Evolutionary conservation across 75 land plant genomes (phyloP).

Genomic region (Pinus tabuliformis): DNA sequence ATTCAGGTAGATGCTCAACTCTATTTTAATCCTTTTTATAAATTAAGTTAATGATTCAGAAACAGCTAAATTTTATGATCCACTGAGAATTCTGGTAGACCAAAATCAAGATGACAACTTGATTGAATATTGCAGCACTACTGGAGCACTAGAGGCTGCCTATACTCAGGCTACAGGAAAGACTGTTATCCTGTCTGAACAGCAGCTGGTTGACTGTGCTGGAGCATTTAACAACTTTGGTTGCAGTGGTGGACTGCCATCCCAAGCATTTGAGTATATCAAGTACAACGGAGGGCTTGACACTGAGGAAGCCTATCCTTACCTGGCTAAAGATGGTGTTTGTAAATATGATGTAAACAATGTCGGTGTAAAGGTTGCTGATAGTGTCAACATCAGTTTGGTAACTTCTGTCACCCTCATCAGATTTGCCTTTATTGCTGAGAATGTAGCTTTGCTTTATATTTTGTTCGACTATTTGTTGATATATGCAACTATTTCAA

Average conservation of each 20-base stretch:
- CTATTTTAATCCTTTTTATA: neutral
- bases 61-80: neutral
- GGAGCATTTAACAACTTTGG: slow-evolving; percentile 88
- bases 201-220: slow-evolving; percentile 98
- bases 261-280: slow-evolving; percentile 98
- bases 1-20: slow-evolving; percentile 59
- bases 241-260: slow-evolving; percentile 93
- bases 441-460: too few species aligned
- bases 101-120: neutral
- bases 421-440: neutral
- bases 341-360: slow-evolving; percentile 68
- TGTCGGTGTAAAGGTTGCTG: slow-evolving; percentile 75
- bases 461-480: too few species aligned
- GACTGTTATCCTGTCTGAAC: slow-evolving; percentile 83
- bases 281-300: slow-evolving; percentile 95
- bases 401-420: slow-evolving; percentile 26
- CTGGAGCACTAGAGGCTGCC: slow-evolving; percentile 97
- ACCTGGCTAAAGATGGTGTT: slow-evolving; percentile 64
- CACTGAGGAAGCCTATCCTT: slow-evolving; percentile 94
- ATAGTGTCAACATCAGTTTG: slow-evolving; percentile 92
- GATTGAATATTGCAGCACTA: slow-evolving; percentile 55
- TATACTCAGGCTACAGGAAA: slow-evolving; percentile 89
- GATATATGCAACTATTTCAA: too few species aligned
- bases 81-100: neutral
- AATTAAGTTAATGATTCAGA: neutral